Conservation (phyloP, 2,329 filamentous ascomycete genomes). For the Colletotrichum sojae region DNA sequence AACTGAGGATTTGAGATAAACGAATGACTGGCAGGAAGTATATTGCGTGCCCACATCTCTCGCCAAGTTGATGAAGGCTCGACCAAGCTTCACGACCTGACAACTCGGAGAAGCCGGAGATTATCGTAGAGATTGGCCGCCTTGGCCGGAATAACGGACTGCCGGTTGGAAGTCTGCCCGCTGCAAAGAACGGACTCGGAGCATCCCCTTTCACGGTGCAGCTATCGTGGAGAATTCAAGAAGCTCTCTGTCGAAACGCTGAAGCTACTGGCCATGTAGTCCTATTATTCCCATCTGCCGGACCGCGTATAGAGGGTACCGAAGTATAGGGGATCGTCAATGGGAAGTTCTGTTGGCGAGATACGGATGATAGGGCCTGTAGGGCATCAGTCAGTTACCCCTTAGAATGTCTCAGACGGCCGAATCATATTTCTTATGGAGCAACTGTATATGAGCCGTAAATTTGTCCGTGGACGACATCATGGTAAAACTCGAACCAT, state of each 20-base stretch:
- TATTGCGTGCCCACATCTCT: constrained; percentile 56
- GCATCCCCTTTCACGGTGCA: constrained; percentile 52
- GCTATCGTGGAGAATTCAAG: constrained; percentile 52
- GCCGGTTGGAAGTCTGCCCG: constrained; percentile 2
- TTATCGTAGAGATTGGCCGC: constrained; percentile 48
- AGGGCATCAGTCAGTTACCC: too few relatives aligned
- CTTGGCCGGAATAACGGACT: constrained; percentile 45
- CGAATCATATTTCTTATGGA: too few relatives aligned
- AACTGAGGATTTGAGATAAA: constrained; percentile 48
- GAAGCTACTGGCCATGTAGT: constrained; percentile 31
- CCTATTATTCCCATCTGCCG: constrained; percentile 26
- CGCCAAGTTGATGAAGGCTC: constrained; percentile 48
- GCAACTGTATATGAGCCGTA: too few relatives aligned
- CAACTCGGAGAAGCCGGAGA: constrained; percentile 41
- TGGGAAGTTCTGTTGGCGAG: too few relatives aligned
- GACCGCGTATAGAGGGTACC: not conserved
- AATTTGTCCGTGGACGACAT: too few relatives aligned
- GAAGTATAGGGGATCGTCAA: too few relatives aligned
- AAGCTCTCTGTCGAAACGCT: constrained; percentile 41
- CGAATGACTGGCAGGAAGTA: constrained; percentile 51
- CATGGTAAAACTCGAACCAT: too few relatives aligned
- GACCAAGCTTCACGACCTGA: constrained; percentile 43
- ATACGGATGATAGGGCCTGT: too few relatives aligned
- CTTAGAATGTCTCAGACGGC: too few relatives aligned
- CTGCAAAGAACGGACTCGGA: constrained; percentile 50